Base-by-base conservation (phyloP, 2,329 filamentous ascomycete species). In the Arthrinium phaeospermum region DNA sequence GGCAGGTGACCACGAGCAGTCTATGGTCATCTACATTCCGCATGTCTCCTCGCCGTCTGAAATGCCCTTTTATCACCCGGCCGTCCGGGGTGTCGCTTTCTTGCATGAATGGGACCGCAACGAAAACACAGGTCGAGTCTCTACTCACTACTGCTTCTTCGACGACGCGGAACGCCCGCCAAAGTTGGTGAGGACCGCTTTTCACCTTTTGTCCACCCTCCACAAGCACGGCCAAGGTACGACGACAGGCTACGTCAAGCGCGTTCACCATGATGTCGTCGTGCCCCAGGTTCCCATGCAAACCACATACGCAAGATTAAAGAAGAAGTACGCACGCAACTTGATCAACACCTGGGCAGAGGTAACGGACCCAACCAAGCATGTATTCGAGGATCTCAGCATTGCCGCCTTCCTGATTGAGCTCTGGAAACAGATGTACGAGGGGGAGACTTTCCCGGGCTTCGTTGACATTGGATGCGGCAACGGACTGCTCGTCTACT, bases 381-480 rank as follows among this genome's bases (percentile, higher is more conserved):
- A 98, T 79, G 94, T 98, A 3, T 98, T 98, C 81, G 96, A 99
- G 80, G 96, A 98, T 79, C 84, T 99, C 27, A 89, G 91, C 4
- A 98, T 99, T 74, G 93, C 96, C 0, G 93, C 96, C 0, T 99
- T 98, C 78, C 85, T 98, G 70, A 94, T 98, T 37, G 95, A 98
- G 84, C 84, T 98, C 2, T 99, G 96, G 96, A 83, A 85, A 16
- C 90, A 92, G 72, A 96, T 98, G 91, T 98, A 98, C 80, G 79
- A 77, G 49, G 80, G 79, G 57, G 72, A 68, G 0, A 73, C 76
- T 0, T 98, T 98, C 77, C 94, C 94, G 0, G 95, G 96, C 0
- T 99, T 98, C 78, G 93, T 98, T 27, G 96, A 99, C 79, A 94
- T 99, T 67, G 96, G 96, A 6, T 98, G 96, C 79, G 96, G 96